Conservation (phyloP, 768 basidiomycete genomes). For the Podaxis carcinomalis region DNA sequence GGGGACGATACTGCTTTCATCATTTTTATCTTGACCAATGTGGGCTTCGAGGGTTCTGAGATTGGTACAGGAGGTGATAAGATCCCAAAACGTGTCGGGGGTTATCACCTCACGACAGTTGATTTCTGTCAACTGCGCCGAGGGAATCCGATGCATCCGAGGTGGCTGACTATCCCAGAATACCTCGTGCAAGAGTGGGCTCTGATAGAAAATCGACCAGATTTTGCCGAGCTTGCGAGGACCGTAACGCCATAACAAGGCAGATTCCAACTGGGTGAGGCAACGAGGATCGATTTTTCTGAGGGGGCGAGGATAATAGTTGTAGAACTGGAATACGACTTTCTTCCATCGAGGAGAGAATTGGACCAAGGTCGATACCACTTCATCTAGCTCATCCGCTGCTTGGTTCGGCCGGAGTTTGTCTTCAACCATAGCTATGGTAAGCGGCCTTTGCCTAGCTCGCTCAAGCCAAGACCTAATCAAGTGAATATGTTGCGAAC, state of each 20-base stretch:
- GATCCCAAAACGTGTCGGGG: background rate
- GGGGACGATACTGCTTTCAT: background rate
- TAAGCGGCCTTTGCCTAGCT: background rate
- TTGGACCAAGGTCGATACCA: background rate
- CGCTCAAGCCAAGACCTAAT: background rate
- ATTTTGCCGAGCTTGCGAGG: background rate
- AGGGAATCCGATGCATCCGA: background rate
- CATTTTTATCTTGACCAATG: background rate
- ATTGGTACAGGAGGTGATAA: background rate
- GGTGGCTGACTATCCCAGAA: background rate
- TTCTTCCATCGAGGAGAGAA: background rate
- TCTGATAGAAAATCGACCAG: background rate
- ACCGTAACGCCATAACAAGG: background rate
- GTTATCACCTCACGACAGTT: background rate
- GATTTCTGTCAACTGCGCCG: background rate
- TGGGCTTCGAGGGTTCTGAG: background rate
- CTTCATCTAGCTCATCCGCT: background rate
- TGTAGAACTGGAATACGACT: background rate
- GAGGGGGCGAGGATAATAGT: background rate
- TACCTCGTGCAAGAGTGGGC: background rate
- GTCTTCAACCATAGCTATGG: background rate
- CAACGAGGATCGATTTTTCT: background rate
- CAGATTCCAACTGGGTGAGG: background rate
- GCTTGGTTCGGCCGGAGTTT: background rate
- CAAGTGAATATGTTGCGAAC: background rate